Percentiles rank a stretch among this genome's conserved stretches.
Conservation (phyloP, 768 basidiomycete species). For the Nidula microcarpa region DNA sequence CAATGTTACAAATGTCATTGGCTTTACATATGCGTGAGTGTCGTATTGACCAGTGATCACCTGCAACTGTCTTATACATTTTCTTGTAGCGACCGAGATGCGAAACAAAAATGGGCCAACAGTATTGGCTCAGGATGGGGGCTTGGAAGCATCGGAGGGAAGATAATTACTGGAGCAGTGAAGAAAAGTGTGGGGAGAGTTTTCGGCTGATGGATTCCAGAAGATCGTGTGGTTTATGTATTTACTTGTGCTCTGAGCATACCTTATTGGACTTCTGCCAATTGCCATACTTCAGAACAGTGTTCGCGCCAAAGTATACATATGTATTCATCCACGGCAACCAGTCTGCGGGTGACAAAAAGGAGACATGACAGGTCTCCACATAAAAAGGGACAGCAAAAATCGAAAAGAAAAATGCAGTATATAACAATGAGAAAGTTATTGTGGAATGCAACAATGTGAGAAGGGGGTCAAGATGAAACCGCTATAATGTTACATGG, state of each 20-base stretch:
- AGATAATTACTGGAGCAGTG: conserved; percentile 77
- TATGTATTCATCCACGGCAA: conserved; percentile 10
- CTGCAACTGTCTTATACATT: conserved; percentile 1
- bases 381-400: conserved; percentile 14
- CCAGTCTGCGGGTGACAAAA: conserved; percentile 22
- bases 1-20: conserved; percentile 93
- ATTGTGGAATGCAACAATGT: background rate
- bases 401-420: conserved; percentile 11
- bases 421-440: no score
- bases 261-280: no score
- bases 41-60: conserved; percentile 1
- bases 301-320: background rate
- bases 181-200: conserved; percentile 68
- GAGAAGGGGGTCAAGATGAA: background rate
- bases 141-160: conserved; percentile 80
- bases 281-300: no score
- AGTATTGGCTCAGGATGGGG: conserved; percentile 69
- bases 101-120: conserved; percentile 89
- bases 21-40: conserved; percentile 91
- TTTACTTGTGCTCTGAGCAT: no score
- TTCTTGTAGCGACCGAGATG: conserved; percentile 74
- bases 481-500: background rate
- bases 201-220: background rate
- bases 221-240: no score
- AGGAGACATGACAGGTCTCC: background rate